A percentile compares a stretch with the other conserved stretches of the same genome.
These are phyloP conservation scores for Pseudozyma sp. DNA, from an alignment of 1,284 basidiomycete species.

Conservation along the genomic window DNA sequence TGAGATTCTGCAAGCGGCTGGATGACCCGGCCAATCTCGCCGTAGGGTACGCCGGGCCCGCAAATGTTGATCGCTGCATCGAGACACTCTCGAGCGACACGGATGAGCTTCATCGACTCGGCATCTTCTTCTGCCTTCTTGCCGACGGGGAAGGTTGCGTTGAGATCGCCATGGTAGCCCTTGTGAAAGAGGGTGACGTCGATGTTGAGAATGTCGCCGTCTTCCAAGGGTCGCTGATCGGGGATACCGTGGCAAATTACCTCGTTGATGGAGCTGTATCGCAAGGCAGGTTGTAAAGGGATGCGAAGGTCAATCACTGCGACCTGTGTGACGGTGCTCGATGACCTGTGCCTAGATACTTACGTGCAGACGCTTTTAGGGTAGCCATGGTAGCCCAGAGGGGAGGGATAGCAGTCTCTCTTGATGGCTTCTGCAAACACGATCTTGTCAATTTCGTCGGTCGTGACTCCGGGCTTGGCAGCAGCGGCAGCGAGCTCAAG, in stretches of 20 bases:
- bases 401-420: conserved; percentile 91
- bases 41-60: conserved; percentile 80
- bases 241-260: conserved; percentile 87
- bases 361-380: conserved; percentile 94
- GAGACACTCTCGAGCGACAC: conserved; percentile 73
- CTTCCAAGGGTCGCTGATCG: conserved; percentile 60
- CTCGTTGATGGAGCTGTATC: conserved; percentile 82
- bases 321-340: too few species aligned
- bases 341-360: background rate
- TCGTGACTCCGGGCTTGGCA: conserved; percentile 89
- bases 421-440: conserved; percentile 95
- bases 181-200: conserved; percentile 75
- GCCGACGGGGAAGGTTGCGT: conserved; percentile 65
- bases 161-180: conserved; percentile 67
- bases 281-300: background rate
- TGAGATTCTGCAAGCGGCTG: conserved; percentile 71
- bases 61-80: conserved; percentile 80
- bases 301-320: too few species aligned
- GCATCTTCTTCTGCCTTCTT: conserved; percentile 57
- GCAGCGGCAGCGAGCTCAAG: conserved; percentile 88
- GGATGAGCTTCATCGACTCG: conserved; percentile 60
- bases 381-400: conserved; percentile 90
- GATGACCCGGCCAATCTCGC: conserved; percentile 81
- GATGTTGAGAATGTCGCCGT: conserved; percentile 55
- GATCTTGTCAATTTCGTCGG: conserved; percentile 88